Evolutionary conservation across 352 stramenopile species (phyloP), one percentile per base, ranked within the genome.

Genomic region (Pythium guiyangense): DNA sequence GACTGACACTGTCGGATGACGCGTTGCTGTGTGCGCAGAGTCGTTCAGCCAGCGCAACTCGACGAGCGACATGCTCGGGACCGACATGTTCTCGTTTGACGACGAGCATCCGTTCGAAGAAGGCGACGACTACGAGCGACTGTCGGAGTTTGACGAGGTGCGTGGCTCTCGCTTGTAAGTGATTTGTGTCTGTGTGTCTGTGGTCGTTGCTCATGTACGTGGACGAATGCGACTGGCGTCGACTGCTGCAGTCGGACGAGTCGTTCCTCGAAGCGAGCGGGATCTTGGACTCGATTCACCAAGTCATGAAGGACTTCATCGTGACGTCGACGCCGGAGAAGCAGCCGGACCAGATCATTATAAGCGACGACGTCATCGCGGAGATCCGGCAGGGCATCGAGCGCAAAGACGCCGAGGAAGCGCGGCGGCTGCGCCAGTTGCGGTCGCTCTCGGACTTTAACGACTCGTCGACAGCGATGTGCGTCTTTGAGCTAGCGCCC

Each of bases 251-350:
- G 82, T 76, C 78, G 20, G 83, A 92, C 31, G 77, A 71, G 43
- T 75, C 80, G 18, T 90, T 92, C 49, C 62, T 90, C 49, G 79
- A 90, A 50, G 81, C 83, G 4, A 90, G 71, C 63, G 77, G 75
- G 3, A 85, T 90, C n/a, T 62, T 90, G 18, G 83, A 90, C 56
- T 91, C 83, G 10, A 90, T 90, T 42, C 83, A 92, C 27, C 78
- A 88, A 47, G 80, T 88, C 27, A 90, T 92, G 80, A 81, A 84
- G 11, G 71, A 77, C 49, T 79, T 79, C 25, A 73, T 71, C 27
- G 67, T 66, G 3, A 66, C 69, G 1, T 50, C 67, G 4, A 49
- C 65, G 42, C 39, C 58, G 14, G 58, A 66, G n/a, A 67, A 71
- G 55, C 49, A 67, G 53, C 52, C 79, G 6, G 70, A 84, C 27